Evolutionary conservation across 176 grass and related monocot genomes (phyloP).

Genomic region (Zea luxurians): DNA sequence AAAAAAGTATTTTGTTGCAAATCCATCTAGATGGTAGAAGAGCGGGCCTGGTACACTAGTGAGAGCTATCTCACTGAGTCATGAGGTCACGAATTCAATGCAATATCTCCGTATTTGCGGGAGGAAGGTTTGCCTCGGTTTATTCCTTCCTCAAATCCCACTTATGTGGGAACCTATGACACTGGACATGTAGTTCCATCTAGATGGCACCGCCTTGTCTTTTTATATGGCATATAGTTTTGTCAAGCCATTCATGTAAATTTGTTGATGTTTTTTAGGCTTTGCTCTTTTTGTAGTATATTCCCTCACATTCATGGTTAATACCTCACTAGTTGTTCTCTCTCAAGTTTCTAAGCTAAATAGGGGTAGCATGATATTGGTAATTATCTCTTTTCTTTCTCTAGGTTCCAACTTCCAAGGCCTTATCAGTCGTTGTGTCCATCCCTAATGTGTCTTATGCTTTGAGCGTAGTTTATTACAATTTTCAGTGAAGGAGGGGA

Average conservation of each 20-base stretch:
- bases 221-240: conserved; percentile 6
- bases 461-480: neutral
- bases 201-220: neutral
- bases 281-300: neutral
- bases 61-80: too few relatives aligned
- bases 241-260: neutral
- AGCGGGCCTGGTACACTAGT: too few relatives aligned
- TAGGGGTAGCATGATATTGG: neutral
- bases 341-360: conserved; percentile 12
- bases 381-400: neutral
- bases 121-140: too few relatives aligned
- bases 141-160: too few relatives aligned
- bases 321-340: neutral
- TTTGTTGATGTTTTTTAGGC: neutral
- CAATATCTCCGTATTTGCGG: too few relatives aligned
- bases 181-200: neutral
- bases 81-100: too few relatives aligned
- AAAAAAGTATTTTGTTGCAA: too few relatives aligned
- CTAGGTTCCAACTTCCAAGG: neutral
- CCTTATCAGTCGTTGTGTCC: neutral
- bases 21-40: too few relatives aligned
- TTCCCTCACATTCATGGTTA: neutral
- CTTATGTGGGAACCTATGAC: too few relatives aligned
- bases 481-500: neutral
- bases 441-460: neutral